Base-by-base conservation (phyloP, 768 basidiomycete species). In the Auriscalpium vulgare region DNA sequence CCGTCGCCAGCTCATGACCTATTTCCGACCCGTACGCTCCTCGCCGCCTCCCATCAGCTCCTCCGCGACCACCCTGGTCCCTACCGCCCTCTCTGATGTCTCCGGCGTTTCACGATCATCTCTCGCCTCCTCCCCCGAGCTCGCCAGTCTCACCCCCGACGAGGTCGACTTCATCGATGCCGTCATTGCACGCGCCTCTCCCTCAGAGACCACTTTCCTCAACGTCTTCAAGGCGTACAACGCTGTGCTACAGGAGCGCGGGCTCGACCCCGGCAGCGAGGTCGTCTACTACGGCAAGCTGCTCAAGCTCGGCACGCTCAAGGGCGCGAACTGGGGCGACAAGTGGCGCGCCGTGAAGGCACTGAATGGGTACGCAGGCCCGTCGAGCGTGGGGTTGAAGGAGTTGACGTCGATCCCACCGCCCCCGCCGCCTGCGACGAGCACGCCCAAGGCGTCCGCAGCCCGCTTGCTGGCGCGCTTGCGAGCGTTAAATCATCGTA, bases 201-300 rank as follows among this genome's bases (percentile, higher is more conserved):
- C 81, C 8, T 71, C 76, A 9, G 85, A 88, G 14, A 87, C 87
- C 4, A 87, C 87, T 0, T 92, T 92, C 64, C 75, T 89, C 40
- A 79, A 81, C 5, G 80, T 91, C n/a, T 84, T 91, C 75, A 90
- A 88, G 65, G 87, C 90, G 0, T 93, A 94, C 69, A 88, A 85
- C 64, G 84, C 88, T 55, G 80, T 91, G 19, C 71, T 93, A 21
- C 78, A 79, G 56, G 85, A 88, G 61, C 78, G 84, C 2, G 85
- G 85, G 3, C 70, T 92, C n/a, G 87, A 91, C 59, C 78, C 84
- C 19, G 82, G 85, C 59, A 75, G 79, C 8, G 91, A 92, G 67
- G 87, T 88, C 10, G 74, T 85, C 4, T 89, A 87, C 65, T 95
- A 93, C 67, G 82, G 83, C 17, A 88, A 90, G 67, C 69, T 95